Evolutionary conservation across 768 basidiomycete species (phyloP).

Genomic region (Mycena haematopus): DNA sequence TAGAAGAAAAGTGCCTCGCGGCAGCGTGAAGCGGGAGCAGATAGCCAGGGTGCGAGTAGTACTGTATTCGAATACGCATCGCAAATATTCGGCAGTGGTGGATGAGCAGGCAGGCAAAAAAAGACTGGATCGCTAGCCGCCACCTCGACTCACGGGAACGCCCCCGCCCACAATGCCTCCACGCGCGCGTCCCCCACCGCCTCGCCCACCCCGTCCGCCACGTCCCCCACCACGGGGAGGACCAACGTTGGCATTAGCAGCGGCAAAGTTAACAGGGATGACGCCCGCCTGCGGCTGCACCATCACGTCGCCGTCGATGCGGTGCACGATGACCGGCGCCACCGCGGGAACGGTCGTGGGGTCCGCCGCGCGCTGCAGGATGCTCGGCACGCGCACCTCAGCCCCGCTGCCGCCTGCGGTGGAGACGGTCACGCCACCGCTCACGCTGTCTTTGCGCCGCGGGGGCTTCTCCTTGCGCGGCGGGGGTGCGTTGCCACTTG

Average conservation of each 20-base stretch:
- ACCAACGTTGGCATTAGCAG: neutral
- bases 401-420: neutral
- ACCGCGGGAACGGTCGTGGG: neutral
- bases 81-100: slow-evolving; percentile 14
- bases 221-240: slow-evolving; percentile 1
- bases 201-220: slow-evolving; percentile 7
- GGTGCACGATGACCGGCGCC: slow-evolving; percentile 21
- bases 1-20: neutral
- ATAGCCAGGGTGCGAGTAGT: slow-evolving; percentile 8
- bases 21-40: neutral
- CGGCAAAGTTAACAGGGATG: slow-evolving; percentile 19
- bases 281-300: slow-evolving; percentile 23
- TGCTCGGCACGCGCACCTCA: slow-evolving; percentile 22
- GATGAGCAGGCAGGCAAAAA: neutral
- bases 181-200: slow-evolving; percentile 12
- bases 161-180: slow-evolving; percentile 23
- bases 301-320: slow-evolving; percentile 26
- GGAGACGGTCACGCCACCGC: slow-evolving; percentile 16
- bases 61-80: slow-evolving; percentile 1
- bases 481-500: no score
- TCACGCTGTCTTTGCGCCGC: slow-evolving; percentile 29
- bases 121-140: neutral
- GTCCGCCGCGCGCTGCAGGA: slow-evolving; percentile 20
- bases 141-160: slow-evolving; percentile 18
- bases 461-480: slow-evolving; percentile 19